These are phyloP conservation scores for Xylariomycetidae sp. DNA, from an alignment of 2,329 filamentous ascomycete species.

Conservation along the genomic window DNA sequence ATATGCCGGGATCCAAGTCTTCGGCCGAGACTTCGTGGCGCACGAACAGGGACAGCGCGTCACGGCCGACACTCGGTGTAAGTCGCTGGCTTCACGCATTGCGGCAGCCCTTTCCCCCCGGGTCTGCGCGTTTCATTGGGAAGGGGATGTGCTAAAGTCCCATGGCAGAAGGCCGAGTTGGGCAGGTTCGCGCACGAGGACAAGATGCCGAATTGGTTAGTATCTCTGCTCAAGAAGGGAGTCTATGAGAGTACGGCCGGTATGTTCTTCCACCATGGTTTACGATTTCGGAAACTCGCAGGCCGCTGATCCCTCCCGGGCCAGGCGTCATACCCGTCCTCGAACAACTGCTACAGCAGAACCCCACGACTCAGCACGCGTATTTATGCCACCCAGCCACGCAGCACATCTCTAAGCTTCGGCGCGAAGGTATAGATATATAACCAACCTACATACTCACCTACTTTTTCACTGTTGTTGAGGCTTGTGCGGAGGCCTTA, in stretches of 20 bases:
- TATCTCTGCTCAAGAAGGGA: conserved; percentile 55
- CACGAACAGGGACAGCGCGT: not conserved
- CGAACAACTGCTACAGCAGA: conserved; percentile 59
- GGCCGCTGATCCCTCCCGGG: conserved; percentile 11
- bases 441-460: no score
- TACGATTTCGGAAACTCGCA: conserved; percentile 31
- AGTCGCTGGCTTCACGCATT: no score
- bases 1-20: conserved; percentile 10
- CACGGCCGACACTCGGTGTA: conserved; percentile 14
- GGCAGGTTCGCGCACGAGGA: conserved; percentile 70
- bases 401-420: conserved; percentile 76
- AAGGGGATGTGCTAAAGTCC: not conserved
- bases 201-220: conserved; percentile 68
- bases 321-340: conserved; percentile 58
- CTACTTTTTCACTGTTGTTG: no score
- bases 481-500: no score
- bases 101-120: not conserved
- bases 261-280: conserved; percentile 16
- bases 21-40: conserved; percentile 1
- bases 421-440: conserved; percentile 60
- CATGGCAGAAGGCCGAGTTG: conserved; percentile 54
- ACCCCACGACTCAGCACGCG: conserved; percentile 59
- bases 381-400: conserved; percentile 76
- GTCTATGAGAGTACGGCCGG: conserved; percentile 52
- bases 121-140: not conserved